These are phyloP conservation scores for Fraxinus xanthoxyloides DNA, from an alignment of 305 asterid genomes.

Conservation along the genomic window DNA sequence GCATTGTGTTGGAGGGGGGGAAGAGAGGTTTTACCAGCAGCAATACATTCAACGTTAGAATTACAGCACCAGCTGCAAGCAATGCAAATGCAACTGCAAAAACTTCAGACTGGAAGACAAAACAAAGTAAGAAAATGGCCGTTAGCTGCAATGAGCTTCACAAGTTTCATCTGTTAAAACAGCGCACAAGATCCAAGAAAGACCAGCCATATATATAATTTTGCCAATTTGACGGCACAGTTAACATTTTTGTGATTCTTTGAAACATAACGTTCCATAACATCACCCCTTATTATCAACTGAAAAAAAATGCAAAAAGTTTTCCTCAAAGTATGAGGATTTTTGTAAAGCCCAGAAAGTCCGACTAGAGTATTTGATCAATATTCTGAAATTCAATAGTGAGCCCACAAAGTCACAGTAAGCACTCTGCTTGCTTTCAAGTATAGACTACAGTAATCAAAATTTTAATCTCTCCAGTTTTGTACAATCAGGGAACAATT, in stretches of 20 bases:
- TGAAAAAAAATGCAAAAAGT: background rate
- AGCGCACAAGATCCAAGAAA: background rate
- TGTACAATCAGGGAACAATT: background rate
- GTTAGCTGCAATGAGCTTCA: conserved; percentile 4
- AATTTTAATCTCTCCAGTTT: background rate
- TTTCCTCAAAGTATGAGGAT: background rate
- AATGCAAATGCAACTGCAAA: conserved; percentile 96
- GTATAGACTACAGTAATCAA: background rate
- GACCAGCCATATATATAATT: background rate
- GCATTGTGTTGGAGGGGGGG: background rate
- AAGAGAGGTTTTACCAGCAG: conserved; percentile 59
- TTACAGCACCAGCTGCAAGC: conserved; percentile 86
- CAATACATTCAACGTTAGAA: conserved; percentile 86
- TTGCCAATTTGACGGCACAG: background rate
- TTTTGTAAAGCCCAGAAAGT: background rate
- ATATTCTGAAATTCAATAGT: background rate
- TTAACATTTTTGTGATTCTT: background rate
- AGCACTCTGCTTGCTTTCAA: background rate
- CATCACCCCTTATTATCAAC: background rate
- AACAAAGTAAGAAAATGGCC: conserved; percentile 7
- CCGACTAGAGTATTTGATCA: background rate
- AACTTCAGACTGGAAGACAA: conserved; percentile 73
- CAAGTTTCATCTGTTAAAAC: background rate
- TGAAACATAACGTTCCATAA: background rate
- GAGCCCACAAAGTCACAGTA: background rate